Evolutionary conservation across 805 yeast species (phyloP).

Genomic region (Jamesozyma rosinii): DNA sequence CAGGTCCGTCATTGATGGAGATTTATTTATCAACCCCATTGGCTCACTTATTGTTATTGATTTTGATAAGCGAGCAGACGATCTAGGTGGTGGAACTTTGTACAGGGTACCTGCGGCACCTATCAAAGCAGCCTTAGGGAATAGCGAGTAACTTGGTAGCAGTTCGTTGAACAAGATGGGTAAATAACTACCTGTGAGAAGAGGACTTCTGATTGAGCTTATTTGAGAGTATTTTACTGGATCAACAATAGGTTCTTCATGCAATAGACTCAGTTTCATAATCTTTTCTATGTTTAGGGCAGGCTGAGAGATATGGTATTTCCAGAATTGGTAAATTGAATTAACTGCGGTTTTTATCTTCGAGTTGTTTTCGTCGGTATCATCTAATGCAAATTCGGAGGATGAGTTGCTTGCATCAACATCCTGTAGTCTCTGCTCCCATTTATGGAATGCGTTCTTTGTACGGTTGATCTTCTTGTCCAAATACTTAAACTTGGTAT

Average conservation of each 20-base stretch:
- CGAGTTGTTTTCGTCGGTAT: not conserved
- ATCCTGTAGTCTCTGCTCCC: conserved; percentile 58
- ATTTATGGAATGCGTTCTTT: conserved; percentile 63
- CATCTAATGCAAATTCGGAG: not conserved
- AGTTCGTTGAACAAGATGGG: conserved; percentile 57
- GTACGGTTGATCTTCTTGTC: conserved; percentile 60
- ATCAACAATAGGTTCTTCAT: conserved; percentile 47
- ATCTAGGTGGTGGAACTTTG: conserved; percentile 15
- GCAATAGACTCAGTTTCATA: conserved; percentile 53
- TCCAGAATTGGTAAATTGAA: conserved; percentile 26
- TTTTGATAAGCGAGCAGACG: conserved; percentile 17
- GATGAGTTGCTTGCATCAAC: conserved; percentile 2
- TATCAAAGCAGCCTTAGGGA: conserved; percentile 42
- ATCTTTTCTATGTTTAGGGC: conserved; percentile 44
- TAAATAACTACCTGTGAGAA: conserved; percentile 52
- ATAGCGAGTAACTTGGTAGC: conserved; percentile 47
- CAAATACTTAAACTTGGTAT: conserved; percentile 36
- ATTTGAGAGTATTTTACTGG: conserved; percentile 21
- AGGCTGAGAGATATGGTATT: conserved; percentile 20
- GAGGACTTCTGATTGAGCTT: conserved; percentile 47
- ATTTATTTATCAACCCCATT: conserved; percentile 1
- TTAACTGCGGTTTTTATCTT: conserved; percentile 22
- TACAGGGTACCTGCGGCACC: conserved; percentile 41
- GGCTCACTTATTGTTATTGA: conserved; percentile 10
- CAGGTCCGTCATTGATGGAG: conserved; percentile 1